These are phyloP conservation scores for Pichia cephalocereana DNA, from an alignment of 805 yeast species.

Conservation along the genomic window DNA sequence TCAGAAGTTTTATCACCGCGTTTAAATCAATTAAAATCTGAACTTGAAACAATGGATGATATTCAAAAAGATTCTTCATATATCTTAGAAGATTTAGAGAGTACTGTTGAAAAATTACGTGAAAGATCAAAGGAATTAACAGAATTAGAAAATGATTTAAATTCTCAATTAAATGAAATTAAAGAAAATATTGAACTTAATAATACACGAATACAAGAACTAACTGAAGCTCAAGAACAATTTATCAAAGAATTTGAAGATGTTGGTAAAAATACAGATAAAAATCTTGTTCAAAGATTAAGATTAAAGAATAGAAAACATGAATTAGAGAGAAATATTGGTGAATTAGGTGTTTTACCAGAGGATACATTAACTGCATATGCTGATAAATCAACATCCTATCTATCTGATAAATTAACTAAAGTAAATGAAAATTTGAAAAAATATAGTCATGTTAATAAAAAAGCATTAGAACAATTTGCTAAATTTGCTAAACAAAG, in stretches of 20 bases:
- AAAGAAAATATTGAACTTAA: slow-evolving; percentile 26
- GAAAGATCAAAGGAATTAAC: slow-evolving; percentile 14
- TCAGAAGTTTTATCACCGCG: slow-evolving; percentile 24
- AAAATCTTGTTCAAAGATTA: slow-evolving; percentile 51
- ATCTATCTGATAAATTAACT: slow-evolving; percentile 44
- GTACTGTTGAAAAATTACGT: slow-evolving; percentile 19
- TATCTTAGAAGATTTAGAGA: slow-evolving; percentile 2
- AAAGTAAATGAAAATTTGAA: slow-evolving; percentile 48
- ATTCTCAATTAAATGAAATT: slow-evolving; percentile 25
- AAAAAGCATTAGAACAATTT: slow-evolving; percentile 82
- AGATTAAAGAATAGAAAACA: slow-evolving; percentile 53
- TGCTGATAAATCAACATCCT: slow-evolving; percentile 36
- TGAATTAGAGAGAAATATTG: slow-evolving; percentile 60
- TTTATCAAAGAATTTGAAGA: slow-evolving; percentile 49
- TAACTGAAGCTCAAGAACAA: slow-evolving; percentile 49
- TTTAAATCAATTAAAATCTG: slow-evolving; percentile 1
- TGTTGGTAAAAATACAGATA: slow-evolving; percentile 57
- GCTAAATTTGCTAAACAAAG: slow-evolving; percentile 63
- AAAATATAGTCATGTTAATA: slow-evolving; percentile 69
- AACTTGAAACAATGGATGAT: slow-evolving; percentile 20
- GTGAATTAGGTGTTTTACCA: slow-evolving; percentile 83
- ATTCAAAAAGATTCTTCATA: background rate
- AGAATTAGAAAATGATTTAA: slow-evolving; percentile 29
- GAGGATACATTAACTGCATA: slow-evolving; percentile 65
- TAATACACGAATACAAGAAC: slow-evolving; percentile 34